phyloP scores from a whole-genome alignment of 2,329 filamentous ascomycete genomes.

The Parascedosporium putredinis region DNA sequence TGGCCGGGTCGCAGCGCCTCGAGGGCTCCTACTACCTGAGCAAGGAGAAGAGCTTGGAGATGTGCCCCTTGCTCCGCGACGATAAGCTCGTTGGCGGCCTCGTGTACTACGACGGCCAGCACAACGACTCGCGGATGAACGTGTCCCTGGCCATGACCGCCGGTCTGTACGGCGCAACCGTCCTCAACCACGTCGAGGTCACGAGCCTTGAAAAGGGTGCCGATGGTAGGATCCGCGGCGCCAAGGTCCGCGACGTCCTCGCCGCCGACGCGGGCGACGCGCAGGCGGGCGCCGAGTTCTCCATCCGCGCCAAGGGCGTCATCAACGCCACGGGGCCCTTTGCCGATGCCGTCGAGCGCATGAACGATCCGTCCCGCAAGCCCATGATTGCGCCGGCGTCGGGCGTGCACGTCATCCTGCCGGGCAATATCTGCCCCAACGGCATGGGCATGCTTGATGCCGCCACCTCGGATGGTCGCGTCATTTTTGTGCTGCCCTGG shows the following conservation, averaged over 20 bases:
- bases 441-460: constrained; percentile 79
- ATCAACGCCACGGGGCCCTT: constrained; percentile 81
- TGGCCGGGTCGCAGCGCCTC: constrained; percentile 72
- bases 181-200: constrained; percentile 74
- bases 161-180: constrained; percentile 66
- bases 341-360: constrained; percentile 67
- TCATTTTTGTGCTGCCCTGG: constrained; percentile 83
- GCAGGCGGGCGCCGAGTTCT: constrained; percentile 49
- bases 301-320: constrained; percentile 67
- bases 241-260: constrained; percentile 42
- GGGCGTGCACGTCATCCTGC: constrained; percentile 74
- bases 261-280: constrained; percentile 47
- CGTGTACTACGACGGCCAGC: constrained; percentile 79
- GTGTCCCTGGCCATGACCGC: constrained; percentile 73
- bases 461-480: constrained; percentile 71
- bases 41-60: constrained; percentile 64
- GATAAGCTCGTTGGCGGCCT: constrained; percentile 65
- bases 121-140: constrained; percentile 85
- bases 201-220: constrained; percentile 63
- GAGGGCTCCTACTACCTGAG: constrained; percentile 76
- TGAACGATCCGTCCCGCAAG: constrained; percentile 60
- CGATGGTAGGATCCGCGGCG: constrained; percentile 58
- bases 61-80: constrained; percentile 68
- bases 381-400: constrained; percentile 73
- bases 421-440: constrained; percentile 66